Base-by-base conservation (phyloP, 805 yeast species). In the Cyberlindnera galapagoensis region DNA sequence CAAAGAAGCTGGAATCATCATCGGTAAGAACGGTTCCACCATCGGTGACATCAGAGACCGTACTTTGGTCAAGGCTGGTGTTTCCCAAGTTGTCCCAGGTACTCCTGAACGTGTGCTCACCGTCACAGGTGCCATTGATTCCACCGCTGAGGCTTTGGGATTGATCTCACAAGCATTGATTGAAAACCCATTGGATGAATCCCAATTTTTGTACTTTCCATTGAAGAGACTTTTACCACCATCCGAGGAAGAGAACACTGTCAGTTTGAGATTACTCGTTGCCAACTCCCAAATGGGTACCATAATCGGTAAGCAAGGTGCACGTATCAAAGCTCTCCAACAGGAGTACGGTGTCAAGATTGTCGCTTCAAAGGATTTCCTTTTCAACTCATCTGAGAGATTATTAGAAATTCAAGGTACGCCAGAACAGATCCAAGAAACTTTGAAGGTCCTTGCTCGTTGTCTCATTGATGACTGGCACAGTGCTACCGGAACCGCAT, bases 231-330 rank as follows among this genome's bases (percentile, higher is more conserved):
- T 76, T 49, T 63, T 73, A 51, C 65, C 73, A 31, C 70, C 76
- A 6, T n/a, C n/a, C n/a, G 55, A 67, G 17, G 60, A 69, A 19
- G 69, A 68, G 26, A 76, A 74, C 18, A 65, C 71, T 30, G 67
- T 73, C 21, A 65, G 74, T 21, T 56, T 86, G 47, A 70, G 95
- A 51, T 63, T 87, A 28, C 63, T 87, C 41, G 68, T 86, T 38
- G 86, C 95, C 24, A 85, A 86, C 57, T 69, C 78, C 31, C 95
- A 85, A 54, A 77, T 86, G 75, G 95, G 95, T 24, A 77, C 94
- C 7, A 71, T 87, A 28, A 86, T 87, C 52, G 96, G 96, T 32
- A 75, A 81, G 36, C 82, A 74, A 39, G 96, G 96, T 33, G 62
- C 67, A 9, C 71, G 87, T 52, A 87, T 87, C 52, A 86, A 84